Base-by-base conservation (phyloP, 805 yeast genomes). In the Kodamaea hsintzibuensis region DNA sequence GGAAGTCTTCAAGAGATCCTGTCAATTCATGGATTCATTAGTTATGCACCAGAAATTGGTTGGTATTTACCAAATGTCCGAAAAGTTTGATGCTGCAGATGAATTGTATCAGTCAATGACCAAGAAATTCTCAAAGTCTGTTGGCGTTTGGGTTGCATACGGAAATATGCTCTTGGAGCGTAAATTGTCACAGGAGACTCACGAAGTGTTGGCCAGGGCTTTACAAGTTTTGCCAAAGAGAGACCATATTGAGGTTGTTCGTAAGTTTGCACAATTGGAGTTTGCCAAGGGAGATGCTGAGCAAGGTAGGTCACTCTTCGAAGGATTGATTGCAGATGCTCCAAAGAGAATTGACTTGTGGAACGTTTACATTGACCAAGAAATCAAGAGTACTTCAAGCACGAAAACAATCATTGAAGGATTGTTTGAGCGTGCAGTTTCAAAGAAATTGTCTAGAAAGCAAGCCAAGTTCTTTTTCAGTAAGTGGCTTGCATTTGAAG, bases 341-440 rank as follows among this genome's bases (percentile, higher is more conserved):
- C 95, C 97, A 51, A 91, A 91, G 79, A 84, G 96, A 73, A 82
- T 90, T 57, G 99, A 93, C 70, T 71, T 93, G 57, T 93, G 98
- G 98, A 92, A 89, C 65, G 96, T 93, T 42, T 93, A 91, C 71
- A 82, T 93, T 59, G 99, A 93, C 70, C 96, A 90, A 70, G 98
- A 93, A 70, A 85, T 90, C 63, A 91, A 90, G 71, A 40, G 44
- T 17, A 7, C 38, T 14, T 66, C 71, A 27, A 82, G 80, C 51
- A 87, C 84, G 50, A 85, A 85, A 70, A 74, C 75, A 60, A 86
- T 83, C 69, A 88, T 85, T 38, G 93, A 86, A 65, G 88, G 82
- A 16, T 76, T 93, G 56, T 92, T 91, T 62, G 97, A 92, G 69
- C 83, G 98, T 68, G 89, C 88, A 2, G 64, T 88, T 43, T 65